Conservation (phyloP, 164 flowering plant species). For the Vitis amurensis region DNA sequence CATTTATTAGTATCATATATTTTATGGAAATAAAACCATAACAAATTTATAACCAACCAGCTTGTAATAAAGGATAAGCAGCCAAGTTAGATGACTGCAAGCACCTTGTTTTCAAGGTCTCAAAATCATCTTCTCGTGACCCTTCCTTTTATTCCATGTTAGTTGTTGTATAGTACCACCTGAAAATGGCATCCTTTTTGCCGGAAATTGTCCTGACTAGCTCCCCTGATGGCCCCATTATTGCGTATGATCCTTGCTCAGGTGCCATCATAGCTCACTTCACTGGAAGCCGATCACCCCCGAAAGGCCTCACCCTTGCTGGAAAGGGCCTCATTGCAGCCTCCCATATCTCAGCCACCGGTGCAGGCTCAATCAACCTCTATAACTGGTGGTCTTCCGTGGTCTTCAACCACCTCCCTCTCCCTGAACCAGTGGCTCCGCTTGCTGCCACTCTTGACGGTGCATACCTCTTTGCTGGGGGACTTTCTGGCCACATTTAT, state of each 20-base stretch:
- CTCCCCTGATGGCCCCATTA: constrained; percentile 42
- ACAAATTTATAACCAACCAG: neutral
- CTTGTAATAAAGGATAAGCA: neutral
- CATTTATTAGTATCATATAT: neutral
- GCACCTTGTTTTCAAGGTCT: constrained; percentile 25
- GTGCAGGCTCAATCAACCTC: constrained; percentile 30
- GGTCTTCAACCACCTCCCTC: constrained; percentile 28
- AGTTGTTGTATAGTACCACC: constrained; percentile 1
- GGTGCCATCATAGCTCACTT: constrained; percentile 27
- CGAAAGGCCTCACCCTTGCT: constrained; percentile 36
- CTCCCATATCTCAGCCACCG: constrained; percentile 39
- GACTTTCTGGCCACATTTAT: constrained; percentile 44
- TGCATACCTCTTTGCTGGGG: constrained; percentile 47
- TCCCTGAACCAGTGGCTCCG: constrained; percentile 59
- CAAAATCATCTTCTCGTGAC: neutral
- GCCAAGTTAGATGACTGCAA: constrained; percentile 4
- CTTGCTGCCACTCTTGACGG: constrained; percentile 42
- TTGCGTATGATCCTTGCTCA: constrained; percentile 26
- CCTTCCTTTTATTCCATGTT: neutral
- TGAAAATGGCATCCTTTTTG: constrained; percentile 13
- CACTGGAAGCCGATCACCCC: constrained; percentile 33
- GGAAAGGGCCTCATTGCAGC: constrained; percentile 39
- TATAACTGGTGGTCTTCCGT: constrained; percentile 33
- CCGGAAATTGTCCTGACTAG: constrained; percentile 38
- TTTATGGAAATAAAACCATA: neutral